A percentile compares a stretch with the other conserved stretches of the same genome.
phyloP scores from a whole-genome alignment of 2,329 filamentous ascomycete species.

The Beauveria medogensis region DNA sequence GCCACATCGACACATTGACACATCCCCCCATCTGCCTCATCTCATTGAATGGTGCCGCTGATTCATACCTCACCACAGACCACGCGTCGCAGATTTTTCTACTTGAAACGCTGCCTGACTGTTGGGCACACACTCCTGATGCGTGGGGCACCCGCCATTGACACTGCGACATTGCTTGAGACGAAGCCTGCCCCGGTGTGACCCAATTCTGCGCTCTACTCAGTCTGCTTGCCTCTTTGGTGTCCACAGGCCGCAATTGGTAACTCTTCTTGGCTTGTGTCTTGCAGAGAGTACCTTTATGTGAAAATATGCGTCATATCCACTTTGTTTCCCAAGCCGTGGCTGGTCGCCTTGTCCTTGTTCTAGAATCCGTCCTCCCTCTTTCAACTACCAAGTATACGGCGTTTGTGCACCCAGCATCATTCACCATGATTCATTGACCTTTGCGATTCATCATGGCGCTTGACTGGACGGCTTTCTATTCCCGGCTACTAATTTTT shows the following conservation, averaged over 20 bases:
- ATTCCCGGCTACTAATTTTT: not conserved
- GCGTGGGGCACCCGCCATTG: conserved; percentile 3
- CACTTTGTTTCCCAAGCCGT: not conserved
- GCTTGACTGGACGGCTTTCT: not conserved
- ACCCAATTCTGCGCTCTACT: not conserved
- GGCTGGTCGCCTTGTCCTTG: not conserved
- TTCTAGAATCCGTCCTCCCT: not conserved
- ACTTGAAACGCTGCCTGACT: conserved; percentile 9
- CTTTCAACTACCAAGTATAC: conserved; percentile 9
- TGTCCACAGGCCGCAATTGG: not conserved
- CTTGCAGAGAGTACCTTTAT: not conserved
- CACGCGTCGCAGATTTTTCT: conserved; percentile 7
- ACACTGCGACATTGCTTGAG: conserved; percentile 6
- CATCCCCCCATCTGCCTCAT: not conserved
- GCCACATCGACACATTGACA: not conserved
- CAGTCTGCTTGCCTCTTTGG: not conserved
- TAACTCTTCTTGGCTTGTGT: not conserved
- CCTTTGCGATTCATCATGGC: not conserved
- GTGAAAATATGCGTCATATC: not conserved
- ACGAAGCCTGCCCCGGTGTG: not conserved
- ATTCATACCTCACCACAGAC: not conserved
- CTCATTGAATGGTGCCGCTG: not conserved
- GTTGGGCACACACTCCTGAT: not conserved
- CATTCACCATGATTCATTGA: conserved; percentile 3
- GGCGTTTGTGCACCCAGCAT: not conserved